Conservation (phyloP, 768 basidiomycete species). For the Paxillus rubicundulus region DNA sequence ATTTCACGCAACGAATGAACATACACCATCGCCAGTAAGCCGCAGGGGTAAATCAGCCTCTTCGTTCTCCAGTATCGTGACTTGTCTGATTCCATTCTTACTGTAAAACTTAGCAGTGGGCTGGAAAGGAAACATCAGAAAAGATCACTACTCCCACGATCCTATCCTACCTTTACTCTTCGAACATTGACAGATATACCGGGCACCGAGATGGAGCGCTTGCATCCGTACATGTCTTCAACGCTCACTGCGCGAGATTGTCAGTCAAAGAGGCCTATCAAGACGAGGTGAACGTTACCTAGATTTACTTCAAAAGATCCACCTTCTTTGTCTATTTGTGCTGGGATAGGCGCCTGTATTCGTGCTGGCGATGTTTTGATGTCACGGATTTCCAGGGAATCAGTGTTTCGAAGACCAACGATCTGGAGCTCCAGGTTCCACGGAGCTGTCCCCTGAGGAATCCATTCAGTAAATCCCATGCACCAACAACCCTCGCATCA, state of each 20-base stretch:
- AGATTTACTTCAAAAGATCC: constrained; percentile 80
- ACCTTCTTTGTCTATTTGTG: constrained; percentile 60
- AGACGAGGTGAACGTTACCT: constrained; percentile 40
- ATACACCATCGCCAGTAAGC: constrained; percentile 86
- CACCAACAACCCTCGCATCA: constrained; percentile 4
- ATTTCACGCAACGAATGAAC: constrained; percentile 22
- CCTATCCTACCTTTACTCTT: constrained; percentile 60
- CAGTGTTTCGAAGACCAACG: constrained; percentile 67
- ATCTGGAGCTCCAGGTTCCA: constrained; percentile 86
- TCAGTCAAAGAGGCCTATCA: constrained; percentile 1
- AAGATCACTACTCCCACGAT: not conserved
- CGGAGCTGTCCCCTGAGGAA: constrained; percentile 75
- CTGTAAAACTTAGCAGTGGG: constrained; percentile 89
- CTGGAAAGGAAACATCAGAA: constrained; percentile 34
- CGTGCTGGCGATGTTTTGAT: constrained; percentile 56
- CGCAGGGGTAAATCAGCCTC: constrained; percentile 72
- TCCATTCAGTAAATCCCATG: not conserved
- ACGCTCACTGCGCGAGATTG: constrained; percentile 58
- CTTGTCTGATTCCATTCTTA: constrained; percentile 49
- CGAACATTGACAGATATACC: constrained; percentile 84
- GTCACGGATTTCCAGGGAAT: constrained; percentile 51
- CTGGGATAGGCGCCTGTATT: constrained; percentile 66
- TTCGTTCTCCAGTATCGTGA: constrained; percentile 74
- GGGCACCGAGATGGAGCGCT: constrained; percentile 68
- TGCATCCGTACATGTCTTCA: constrained; percentile 87